Conservation (phyloP, 192 early-diverging fungal genomes). For the Backusella parvicylindrica region DNA sequence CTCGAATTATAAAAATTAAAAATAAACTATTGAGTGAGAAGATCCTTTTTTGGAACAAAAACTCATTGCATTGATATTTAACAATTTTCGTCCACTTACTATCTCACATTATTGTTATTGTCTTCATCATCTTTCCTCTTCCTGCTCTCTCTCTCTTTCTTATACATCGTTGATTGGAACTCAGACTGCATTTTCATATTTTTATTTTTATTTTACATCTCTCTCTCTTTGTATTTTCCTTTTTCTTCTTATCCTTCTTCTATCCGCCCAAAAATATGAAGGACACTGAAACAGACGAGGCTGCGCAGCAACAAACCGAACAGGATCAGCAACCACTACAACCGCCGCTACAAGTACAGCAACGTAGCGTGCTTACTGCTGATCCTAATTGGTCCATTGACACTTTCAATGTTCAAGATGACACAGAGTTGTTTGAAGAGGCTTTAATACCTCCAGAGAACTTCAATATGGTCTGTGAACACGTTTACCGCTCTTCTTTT, state of each 20-base stretch:
- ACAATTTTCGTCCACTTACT: not conserved
- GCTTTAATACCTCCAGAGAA: conserved; percentile 87
- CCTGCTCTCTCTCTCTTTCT: not conserved
- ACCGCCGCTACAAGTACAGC: not conserved
- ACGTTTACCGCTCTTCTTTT: conserved; percentile 92
- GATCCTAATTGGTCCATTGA: conserved; percentile 25
- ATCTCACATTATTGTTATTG: not conserved
- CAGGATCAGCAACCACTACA: not conserved
- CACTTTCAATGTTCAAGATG: conserved; percentile 31
- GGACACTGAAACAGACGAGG: not conserved
- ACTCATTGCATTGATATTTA: not conserved
- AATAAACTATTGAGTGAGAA: not conserved
- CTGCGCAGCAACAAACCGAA: not conserved
- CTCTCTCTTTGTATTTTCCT: too few relatives aligned
- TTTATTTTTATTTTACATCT: not conserved
- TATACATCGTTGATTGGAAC: not conserved
- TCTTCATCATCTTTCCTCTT: not conserved
- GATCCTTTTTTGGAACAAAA: not conserved
- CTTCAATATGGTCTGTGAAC: conserved; percentile 93
- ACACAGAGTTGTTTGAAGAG: conserved; percentile 46
- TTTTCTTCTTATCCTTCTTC: not conserved
- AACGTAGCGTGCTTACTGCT: not conserved
- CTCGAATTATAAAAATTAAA: not conserved
- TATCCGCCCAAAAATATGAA: not conserved
- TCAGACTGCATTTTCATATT: not conserved